A percentile compares a stretch with the other conserved stretches of the same genome.
Evolutionary conservation across 257 asterid species (phyloP).

Genomic region (Penstemon davidsonii): DNA sequence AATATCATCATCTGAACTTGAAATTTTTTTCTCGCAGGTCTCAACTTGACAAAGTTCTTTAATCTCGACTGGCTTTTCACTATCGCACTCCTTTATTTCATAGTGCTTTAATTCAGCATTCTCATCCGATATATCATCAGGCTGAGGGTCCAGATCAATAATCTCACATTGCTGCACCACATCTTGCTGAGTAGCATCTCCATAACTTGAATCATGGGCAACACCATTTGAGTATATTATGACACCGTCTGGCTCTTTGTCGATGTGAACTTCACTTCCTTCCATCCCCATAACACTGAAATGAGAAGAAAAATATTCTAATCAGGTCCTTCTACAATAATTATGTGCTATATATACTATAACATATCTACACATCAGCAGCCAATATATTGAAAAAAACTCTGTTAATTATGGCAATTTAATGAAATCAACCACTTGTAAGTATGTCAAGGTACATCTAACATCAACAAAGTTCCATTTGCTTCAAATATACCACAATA

Average conservation of each 20-base stretch:
- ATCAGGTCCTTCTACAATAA: neutral
- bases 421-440: neutral
- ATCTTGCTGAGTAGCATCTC: conserved; percentile 29
- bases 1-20: conserved; percentile 23
- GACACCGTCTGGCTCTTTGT: conserved; percentile 67
- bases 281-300: conserved; percentile 69
- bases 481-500: neutral
- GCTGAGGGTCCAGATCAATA: conserved; percentile 42
- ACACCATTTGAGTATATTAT: conserved; percentile 39
- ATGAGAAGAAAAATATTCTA: neutral
- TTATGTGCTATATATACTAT: neutral
- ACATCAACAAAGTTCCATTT: neutral
- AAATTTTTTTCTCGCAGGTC: conserved; percentile 31
- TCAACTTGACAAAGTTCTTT: conserved; percentile 32
- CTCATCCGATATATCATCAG: conserved; percentile 37
- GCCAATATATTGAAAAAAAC: neutral
- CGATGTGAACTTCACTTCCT: conserved; percentile 55
- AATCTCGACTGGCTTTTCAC: conserved; percentile 44
- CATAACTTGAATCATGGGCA: conserved; percentile 35
- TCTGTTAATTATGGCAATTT: neutral
- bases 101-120: conserved; percentile 51
- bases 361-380: conserved; percentile 3
- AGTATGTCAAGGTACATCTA: neutral
- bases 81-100: conserved; percentile 67
- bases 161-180: conserved; percentile 35